Conservation (phyloP, 2,329 filamentous ascomycete species). For the Claviceps citrina region DNA sequence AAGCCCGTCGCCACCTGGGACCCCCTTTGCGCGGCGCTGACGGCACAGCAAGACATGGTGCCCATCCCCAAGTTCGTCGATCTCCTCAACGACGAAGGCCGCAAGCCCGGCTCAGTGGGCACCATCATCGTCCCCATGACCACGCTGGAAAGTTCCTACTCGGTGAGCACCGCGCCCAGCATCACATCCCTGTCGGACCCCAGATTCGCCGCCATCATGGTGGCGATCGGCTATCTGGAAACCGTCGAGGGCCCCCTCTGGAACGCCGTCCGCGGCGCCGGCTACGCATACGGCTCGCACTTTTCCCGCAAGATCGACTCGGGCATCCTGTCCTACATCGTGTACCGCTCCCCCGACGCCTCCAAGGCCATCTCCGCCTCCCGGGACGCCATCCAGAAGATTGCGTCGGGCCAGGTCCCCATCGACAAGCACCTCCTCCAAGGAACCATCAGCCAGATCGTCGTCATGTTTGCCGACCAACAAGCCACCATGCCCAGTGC, state of each 20-base stretch:
- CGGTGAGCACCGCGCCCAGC: conserved; percentile 58
- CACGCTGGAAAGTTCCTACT: conserved; percentile 83
- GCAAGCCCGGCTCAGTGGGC: conserved; percentile 55
- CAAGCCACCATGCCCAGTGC: conserved; percentile 73
- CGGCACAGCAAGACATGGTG: conserved; percentile 34
- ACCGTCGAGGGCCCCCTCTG: conserved; percentile 88
- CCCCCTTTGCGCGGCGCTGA: conserved; percentile 24
- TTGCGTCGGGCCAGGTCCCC: conserved; percentile 52
- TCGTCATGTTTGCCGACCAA: conserved; percentile 73
- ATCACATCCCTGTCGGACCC: conserved; percentile 63
- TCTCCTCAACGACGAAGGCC: conserved; percentile 61
- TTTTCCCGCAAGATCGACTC: conserved; percentile 66
- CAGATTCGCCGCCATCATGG: conserved; percentile 66
- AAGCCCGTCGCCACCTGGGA: conserved; percentile 72
- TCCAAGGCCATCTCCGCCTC: conserved; percentile 73
- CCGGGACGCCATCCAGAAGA: conserved; percentile 56
- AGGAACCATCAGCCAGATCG: conserved; percentile 78
- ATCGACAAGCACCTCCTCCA: conserved; percentile 76
- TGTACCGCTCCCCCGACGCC: conserved; percentile 81
- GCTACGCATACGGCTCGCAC: conserved; percentile 76
- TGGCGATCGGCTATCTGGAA: conserved; percentile 82
- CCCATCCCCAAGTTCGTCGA: conserved; percentile 55
- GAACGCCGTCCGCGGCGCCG: conserved; percentile 82
- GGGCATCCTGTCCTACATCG: conserved; percentile 66
- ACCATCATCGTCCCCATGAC: conserved; percentile 79